Percentiles rank a stretch among this genome's conserved stretches.
phyloP scores from a whole-genome alignment of 2,329 filamentous ascomycete genomes.

The Monilinia vaccinii-corymbosi region DNA sequence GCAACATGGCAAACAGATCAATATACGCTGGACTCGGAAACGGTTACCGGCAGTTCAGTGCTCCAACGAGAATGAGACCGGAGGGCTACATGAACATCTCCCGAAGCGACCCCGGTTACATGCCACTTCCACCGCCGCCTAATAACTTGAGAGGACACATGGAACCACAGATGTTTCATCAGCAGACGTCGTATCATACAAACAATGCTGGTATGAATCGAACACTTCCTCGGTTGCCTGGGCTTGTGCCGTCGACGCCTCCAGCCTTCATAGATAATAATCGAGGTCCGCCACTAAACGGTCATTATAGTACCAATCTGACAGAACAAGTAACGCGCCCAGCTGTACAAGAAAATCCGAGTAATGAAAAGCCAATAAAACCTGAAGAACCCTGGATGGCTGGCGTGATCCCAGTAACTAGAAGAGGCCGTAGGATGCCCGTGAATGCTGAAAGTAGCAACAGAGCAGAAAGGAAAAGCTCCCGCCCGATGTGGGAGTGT shows the following conservation, averaged over 20 bases:
- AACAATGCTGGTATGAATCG: background rate
- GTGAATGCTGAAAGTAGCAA: background rate
- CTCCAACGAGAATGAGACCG: background rate
- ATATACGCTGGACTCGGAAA: background rate
- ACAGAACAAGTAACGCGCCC: no score
- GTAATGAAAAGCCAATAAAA: no score
- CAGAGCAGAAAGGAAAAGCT: background rate
- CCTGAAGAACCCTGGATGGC: no score
- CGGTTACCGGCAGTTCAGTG: background rate
- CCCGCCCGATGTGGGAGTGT: background rate
- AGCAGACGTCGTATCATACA: background rate
- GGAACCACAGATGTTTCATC: background rate
- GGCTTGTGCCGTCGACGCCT: background rate
- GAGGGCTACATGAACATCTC: no score
- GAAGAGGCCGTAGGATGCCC: background rate
- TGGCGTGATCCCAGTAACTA: background rate
- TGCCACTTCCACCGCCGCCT: background rate
- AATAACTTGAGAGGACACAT: background rate
- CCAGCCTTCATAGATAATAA: background rate
- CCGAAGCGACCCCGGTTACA: background rate
- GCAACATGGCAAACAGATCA: background rate
- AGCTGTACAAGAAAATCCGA: no score
- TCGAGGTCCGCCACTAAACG: background rate
- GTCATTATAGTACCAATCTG: background rate
- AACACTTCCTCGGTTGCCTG: background rate